These are phyloP conservation scores for Perilla frutescens DNA, from an alignment of 257 asterid species.

Conservation along the genomic window DNA sequence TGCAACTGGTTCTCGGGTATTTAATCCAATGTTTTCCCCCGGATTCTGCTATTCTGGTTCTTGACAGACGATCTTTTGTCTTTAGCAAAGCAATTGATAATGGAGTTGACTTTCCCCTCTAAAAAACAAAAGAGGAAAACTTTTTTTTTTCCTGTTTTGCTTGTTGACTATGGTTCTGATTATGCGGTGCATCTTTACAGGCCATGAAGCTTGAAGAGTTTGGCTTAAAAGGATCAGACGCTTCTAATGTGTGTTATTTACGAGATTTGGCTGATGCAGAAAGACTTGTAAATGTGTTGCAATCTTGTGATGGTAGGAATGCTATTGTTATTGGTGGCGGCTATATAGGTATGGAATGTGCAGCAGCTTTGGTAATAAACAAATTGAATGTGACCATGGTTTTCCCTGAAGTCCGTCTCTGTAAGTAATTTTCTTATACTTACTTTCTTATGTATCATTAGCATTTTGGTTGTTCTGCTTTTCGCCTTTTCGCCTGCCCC, in stretches of 20 bases:
- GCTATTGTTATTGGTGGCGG: constrained; percentile 92
- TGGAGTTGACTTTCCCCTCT: not conserved
- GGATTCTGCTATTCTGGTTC: constrained; percentile 28
- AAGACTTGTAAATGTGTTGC: constrained; percentile 67
- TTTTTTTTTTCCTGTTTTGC: no score
- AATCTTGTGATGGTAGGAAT: constrained; percentile 69
- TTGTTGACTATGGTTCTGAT: no score
- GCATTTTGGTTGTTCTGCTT: no score
- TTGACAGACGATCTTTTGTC: not conserved
- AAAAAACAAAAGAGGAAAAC: not conserved
- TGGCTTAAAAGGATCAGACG: constrained; percentile 79
- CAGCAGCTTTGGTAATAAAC: constrained; percentile 85
- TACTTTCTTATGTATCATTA: no score
- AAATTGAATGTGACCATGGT: constrained; percentile 80
- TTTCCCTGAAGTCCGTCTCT: constrained; percentile 85
- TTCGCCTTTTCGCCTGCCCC: no score
- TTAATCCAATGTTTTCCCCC: constrained; percentile 23
- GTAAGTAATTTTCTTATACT: constrained; percentile 49
- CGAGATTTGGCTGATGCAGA: constrained; percentile 83
- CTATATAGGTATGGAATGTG: constrained; percentile 95
- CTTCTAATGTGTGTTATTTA: constrained; percentile 77
- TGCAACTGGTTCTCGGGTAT: constrained; percentile 98
- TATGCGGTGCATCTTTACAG: constrained; percentile 38
- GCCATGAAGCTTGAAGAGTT: constrained; percentile 94
- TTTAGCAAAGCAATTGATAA: not conserved